Conservation (phyloP, 768 basidiomycete species). For the Leccinum rimulosum region DNA sequence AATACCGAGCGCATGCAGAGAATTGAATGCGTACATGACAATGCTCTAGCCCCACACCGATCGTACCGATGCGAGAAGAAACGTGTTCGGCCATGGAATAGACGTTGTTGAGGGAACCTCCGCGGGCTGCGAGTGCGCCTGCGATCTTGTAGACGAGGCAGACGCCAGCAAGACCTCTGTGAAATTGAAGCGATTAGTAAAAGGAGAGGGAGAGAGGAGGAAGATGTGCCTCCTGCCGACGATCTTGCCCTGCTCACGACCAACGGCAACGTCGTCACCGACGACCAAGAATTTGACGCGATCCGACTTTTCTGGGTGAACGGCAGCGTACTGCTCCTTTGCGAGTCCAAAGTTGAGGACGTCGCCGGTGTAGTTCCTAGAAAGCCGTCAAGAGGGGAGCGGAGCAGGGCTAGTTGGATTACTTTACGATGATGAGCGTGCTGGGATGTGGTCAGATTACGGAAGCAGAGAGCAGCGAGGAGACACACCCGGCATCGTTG, state of each 20-base stretch:
- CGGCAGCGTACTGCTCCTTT: slow-evolving; percentile 76
- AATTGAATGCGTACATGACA: slow-evolving; percentile 57
- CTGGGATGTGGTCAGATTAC: slow-evolving; percentile 34
- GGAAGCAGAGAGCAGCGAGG: not conserved
- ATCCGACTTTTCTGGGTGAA: slow-evolving; percentile 64
- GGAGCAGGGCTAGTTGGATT: slow-evolving; percentile 5
- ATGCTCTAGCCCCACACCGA: slow-evolving; percentile 87
- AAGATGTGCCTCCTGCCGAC: slow-evolving; percentile 66
- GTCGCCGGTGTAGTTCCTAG: slow-evolving; percentile 87
- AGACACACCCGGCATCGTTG: slow-evolving; percentile 64
- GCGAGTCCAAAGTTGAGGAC: slow-evolving; percentile 90
- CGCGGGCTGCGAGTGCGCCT: slow-evolving; percentile 72
- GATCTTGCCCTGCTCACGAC: slow-evolving; percentile 73
- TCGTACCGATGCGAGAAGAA: slow-evolving; percentile 67
- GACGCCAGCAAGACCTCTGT: slow-evolving; percentile 78
- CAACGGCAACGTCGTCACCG: slow-evolving; percentile 89
- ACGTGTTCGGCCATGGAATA: slow-evolving; percentile 63
- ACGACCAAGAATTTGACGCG: slow-evolving; percentile 76
- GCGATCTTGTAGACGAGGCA: slow-evolving; percentile 89
- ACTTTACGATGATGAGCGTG: slow-evolving; percentile 85
- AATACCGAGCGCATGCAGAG: not conserved
- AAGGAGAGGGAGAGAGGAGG: slow-evolving; percentile 13
- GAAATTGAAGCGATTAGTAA: not conserved
- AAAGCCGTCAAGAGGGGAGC: slow-evolving; percentile 6
- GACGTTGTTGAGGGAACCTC: slow-evolving; percentile 67